Base-by-base conservation (phyloP, 2,329 filamentous ascomycete species). In the Alternaria sp. region DNA sequence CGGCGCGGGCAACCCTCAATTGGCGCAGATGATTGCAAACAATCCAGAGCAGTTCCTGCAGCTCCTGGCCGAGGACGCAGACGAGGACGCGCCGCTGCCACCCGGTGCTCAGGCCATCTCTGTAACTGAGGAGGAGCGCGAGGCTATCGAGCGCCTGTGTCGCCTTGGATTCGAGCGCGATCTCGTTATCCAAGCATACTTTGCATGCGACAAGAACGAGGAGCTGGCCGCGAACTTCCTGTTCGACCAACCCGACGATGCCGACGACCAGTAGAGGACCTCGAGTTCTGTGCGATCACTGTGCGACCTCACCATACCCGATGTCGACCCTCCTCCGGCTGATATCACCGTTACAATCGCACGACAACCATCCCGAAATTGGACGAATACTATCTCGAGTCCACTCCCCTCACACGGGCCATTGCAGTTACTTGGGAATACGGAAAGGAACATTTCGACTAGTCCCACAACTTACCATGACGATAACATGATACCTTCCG, bases 171-270 rank as follows among this genome's bases (percentile, higher is more conserved):
- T 99, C 79, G 90, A 95, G 74, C 90, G 94, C 64, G 94, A 98
- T 73, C 89, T 94, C 73, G 96, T 96, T 55, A 97, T 98, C 71
- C 95, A 99, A 83, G 96, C 96, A 25, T 99, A 98, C 84, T 99
- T 99, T 79, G 96, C 96, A 33, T 99, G 96, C 81, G 96, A 99
- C 82, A 99, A 98, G 88, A 98, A 99, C 81, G 96, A 99, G 83
- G 96, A 99, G 82, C 87, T 99, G 55, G 96, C 96, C 1, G 96
- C 96, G 68, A 99, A 99, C 83, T 98, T 97, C 82, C 86, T 99
- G 64, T 99, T 99, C 78, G 96, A 99, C 75, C 94, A 98, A 83
- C 94, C 94, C 10, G 94, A 97, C 65, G 94, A 97, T 51, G 90
- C 92, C 37, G 89, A 91, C 61, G 82, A 84, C 55, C 75, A 80